These are phyloP conservation scores for Thecaphora thlaspeos DNA, from an alignment of 1,284 basidiomycete genomes.

Conservation along the genomic window DNA sequence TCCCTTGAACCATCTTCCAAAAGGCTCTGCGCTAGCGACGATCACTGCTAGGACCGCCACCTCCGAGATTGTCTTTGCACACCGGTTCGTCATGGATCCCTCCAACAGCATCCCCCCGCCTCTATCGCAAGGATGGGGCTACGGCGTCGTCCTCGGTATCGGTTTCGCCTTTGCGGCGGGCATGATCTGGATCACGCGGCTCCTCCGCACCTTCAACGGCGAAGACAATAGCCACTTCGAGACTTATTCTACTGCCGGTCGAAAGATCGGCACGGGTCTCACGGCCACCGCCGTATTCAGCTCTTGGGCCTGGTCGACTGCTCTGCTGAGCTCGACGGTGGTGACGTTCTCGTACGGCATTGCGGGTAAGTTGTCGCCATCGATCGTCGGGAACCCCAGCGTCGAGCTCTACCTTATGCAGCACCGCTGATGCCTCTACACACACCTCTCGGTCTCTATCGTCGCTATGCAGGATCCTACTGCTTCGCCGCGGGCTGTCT, in stretches of 20 bases:
- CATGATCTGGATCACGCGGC: conserved; percentile 35
- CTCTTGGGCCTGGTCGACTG: conserved; percentile 51
- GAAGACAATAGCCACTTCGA: conserved; percentile 41
- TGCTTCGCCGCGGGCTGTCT: conserved; percentile 44
- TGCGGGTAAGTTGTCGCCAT: too few species aligned
- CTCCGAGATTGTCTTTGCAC: not conserved
- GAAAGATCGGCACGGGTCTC: conserved; percentile 47
- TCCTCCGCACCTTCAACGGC: conserved; percentile 25
- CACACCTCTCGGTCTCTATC: too few species aligned
- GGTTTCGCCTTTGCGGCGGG: conserved; percentile 48
- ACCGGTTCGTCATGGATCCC: too few species aligned
- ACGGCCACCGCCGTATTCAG: conserved; percentile 48
- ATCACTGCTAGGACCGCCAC: too few species aligned
- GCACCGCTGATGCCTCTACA: too few species aligned
- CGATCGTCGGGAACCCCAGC: too few species aligned
- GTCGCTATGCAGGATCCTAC: conserved; percentile 34
- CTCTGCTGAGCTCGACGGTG: conserved; percentile 28
- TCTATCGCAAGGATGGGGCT: conserved; percentile 50
- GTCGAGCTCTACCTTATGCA: too few species aligned
- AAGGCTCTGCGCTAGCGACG: too few species aligned
- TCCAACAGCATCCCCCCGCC: conserved; percentile 29
- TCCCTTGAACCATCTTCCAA: too few species aligned
- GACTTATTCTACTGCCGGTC: conserved; percentile 40
- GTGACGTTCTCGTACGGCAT: conserved; percentile 40
- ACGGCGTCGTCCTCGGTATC: conserved; percentile 54